Evolutionary conservation across 1,284 basidiomycete genomes (phyloP).

Genomic region (Puccinia horiana): DNA sequence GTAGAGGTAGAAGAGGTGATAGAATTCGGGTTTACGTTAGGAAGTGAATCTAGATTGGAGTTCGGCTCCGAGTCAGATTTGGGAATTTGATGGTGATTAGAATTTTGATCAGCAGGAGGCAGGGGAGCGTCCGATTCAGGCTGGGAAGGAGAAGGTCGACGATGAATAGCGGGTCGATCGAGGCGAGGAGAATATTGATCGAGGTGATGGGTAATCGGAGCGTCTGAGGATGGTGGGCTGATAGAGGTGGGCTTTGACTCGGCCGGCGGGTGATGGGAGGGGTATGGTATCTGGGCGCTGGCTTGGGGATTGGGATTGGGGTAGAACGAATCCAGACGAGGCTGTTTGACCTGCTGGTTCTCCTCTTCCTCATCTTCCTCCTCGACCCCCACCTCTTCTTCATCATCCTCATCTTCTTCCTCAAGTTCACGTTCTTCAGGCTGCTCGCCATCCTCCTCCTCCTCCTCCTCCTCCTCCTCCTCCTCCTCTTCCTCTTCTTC

Average conservation of each 20-base stretch:
- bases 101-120: too few species aligned
- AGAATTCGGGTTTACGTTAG: too few species aligned
- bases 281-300: constrained; percentile 1
- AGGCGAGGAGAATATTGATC: neutral
- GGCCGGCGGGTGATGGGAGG: neutral
- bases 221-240: neutral
- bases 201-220: neutral
- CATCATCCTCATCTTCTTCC: neutral
- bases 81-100: too few species aligned
- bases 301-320: neutral
- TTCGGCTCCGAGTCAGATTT: too few species aligned
- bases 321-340: neutral
- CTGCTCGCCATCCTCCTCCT: neutral
- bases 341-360: neutral
- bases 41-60: too few species aligned
- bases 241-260: neutral
- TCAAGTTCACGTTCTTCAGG: neutral
- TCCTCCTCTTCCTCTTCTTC: constrained; percentile 32
- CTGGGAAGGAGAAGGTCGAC: neutral
- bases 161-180: neutral
- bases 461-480: constrained; percentile 31
- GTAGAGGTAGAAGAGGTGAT: too few species aligned
- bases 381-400: neutral
- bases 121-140: neutral
- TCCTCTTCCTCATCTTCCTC: neutral